Evolutionary conservation across 768 basidiomycete genomes (phyloP), one percentile per base, ranked within the genome.

Genomic region (Phanerochaete carnosa): DNA sequence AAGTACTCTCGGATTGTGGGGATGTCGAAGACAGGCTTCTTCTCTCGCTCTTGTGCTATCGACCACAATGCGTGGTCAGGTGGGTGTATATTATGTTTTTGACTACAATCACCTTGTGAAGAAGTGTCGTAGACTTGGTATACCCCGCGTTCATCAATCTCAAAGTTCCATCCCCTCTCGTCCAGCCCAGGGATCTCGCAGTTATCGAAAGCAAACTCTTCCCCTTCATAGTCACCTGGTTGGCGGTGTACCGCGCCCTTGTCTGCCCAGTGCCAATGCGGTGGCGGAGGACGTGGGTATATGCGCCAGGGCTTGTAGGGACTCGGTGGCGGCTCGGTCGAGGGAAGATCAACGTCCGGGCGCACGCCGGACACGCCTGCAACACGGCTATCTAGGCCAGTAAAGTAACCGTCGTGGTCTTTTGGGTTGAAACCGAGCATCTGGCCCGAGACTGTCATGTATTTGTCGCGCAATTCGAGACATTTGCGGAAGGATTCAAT

Each of bases 1-100:
- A 97, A 99, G 71, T 98, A 99, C 72, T 99, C 97, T 62, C 90
- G 83, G 53, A 98, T 89, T 49, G 81, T 87, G 2, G 95, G 95
- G 7, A 96, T 82, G 59, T 87, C 81, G 69, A 89, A 95, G 0
- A 85, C 74, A 0, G 94, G 92, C 54, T 80, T 81, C 46, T 63
- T 77, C 22, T 75, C 73, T 55, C 70, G 65, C 22, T 75, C 73
- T 55, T 70, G 65, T 23, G 52, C 62, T 62, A 28, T 12, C 39
- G 15, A 28, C 35, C 28, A 54, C 25, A 29, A 32, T 13, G 65
- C 69, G 30, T n/a, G 25, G 30, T 29, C 29, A 19, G 50, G 13
- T 7, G 39, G 26, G 70, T 26, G 15, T 30, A 22, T 6, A n/a
- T 22, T 4, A 60, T 58, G 50, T 29, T 47, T 35, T 50, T 45